These are phyloP conservation scores for Sporopachydermia quercuum DNA, from an alignment of 805 yeast species.

Conservation along the genomic window DNA sequence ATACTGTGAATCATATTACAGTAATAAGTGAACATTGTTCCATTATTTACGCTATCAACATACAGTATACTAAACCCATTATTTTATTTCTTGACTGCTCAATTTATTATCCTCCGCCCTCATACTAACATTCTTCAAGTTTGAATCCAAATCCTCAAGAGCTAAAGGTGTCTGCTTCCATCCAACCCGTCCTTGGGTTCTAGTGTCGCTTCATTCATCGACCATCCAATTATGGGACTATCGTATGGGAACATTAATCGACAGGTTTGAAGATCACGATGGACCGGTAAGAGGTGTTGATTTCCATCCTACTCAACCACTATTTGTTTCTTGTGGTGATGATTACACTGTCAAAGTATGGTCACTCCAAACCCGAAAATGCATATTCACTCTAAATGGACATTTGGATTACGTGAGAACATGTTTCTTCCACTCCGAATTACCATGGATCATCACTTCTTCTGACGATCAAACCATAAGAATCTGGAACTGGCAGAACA, in stretches of 20 bases:
- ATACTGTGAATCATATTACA: too few species aligned
- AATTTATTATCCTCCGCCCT: too few species aligned
- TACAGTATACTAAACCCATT: too few species aligned
- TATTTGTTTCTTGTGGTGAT: constrained; percentile 95
- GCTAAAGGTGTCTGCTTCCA: constrained; percentile 97
- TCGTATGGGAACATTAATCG: constrained; percentile 96
- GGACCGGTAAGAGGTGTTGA: constrained; percentile 95
- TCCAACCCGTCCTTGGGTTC: constrained; percentile 89
- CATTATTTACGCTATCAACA: too few species aligned
- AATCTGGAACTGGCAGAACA: constrained; percentile 99
- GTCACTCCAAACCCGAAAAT: constrained; percentile 84
- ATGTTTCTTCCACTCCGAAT: constrained; percentile 84
- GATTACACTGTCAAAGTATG: constrained; percentile 92
- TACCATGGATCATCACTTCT: constrained; percentile 94
- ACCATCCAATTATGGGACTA: constrained; percentile 99
- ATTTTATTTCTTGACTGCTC: too few species aligned
- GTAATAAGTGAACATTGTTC: too few species aligned
- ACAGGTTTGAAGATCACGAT: constrained; percentile 93
- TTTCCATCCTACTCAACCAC: constrained; percentile 96
- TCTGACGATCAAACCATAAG: constrained; percentile 98
- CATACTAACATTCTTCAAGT: constrained; percentile 34
- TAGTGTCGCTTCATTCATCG: constrained; percentile 91
- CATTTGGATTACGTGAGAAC: constrained; percentile 93
- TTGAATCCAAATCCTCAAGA: constrained; percentile 94
- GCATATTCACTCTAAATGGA: constrained; percentile 81